Base-by-base conservation (phyloP, 2,329 filamentous ascomycete species). In the Fusarium staphyleae region DNA sequence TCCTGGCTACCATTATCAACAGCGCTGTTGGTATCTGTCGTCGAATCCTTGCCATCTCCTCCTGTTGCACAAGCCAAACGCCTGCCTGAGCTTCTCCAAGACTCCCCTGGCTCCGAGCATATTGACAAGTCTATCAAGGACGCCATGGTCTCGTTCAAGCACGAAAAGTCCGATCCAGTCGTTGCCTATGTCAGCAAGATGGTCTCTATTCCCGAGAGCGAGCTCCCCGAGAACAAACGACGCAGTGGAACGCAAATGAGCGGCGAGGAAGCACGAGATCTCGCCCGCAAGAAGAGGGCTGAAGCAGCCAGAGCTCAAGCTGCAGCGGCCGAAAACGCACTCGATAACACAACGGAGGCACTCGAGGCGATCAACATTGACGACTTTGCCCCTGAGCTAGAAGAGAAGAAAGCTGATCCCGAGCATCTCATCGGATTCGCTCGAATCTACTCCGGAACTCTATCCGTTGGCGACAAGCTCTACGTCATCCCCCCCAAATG, bases 131-230 rank as follows among this genome's bases (percentile, higher is more conserved):
- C 79, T 6, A 77, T 98, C 47, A 88, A 86, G 63, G 80, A 89
- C n/a, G 91, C 93, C 5, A 93, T 98, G 87, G 76, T 89, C 2
- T 81, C 86, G 0, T 97, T 96, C 70, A 90, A 89, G 67, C 84
- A 84, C 3, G 81, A 80, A 0, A 80, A 83, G 32, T 81, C 86
- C 0, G 88, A 89, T 51, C 93, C 93, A 0, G 86, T 96, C 0
- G 91, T 99, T 2, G 93, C 91, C 8, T 99, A 96, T 63, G 90
- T 99, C 55, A 98, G 93, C 76, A 99, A 99, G 72, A 97, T 99
- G 92, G 90, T 98, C 2, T 95, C 95, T 0, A 82, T 99, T 11
- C 93, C 92, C 0, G 91, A 96, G 68, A 97, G 91, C 72, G 93
- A 99, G 66, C 78, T 99, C 5, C 90, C 91, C 0, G 85, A 93